Evolutionary conservation across 2,329 filamentous ascomycete species (phyloP).

Genomic region (Boeremia lycopersici): DNA sequence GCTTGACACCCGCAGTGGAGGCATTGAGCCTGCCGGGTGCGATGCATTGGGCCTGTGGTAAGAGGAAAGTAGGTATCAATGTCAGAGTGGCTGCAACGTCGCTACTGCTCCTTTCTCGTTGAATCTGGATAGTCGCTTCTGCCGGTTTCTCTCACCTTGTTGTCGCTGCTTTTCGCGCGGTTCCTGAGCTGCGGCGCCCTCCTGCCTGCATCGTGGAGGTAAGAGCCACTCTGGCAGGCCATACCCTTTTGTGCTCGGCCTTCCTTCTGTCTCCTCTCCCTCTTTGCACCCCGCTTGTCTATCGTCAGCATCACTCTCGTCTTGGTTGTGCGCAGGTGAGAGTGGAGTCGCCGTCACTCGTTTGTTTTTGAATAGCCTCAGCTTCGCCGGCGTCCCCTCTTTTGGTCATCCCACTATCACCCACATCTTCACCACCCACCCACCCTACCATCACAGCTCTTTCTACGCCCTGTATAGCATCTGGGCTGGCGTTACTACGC

Average conservation of each 20-base stretch:
- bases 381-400: conserved; percentile 24
- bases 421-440: conserved; percentile 20
- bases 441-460: conserved; percentile 12
- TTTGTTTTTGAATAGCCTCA: conserved; percentile 29
- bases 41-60: not conserved
- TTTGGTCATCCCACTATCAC: conserved; percentile 26
- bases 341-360: conserved; percentile 21
- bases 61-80: conserved; percentile 9
- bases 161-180: not conserved
- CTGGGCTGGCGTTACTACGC: not conserved
- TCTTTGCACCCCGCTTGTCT: conserved; percentile 8
- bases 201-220: conserved; percentile 1
- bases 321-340: conserved; percentile 22
- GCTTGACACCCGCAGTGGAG: not conserved
- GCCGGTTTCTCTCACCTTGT: not conserved
- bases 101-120: not conserved
- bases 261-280: not conserved
- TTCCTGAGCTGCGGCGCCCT: not conserved
- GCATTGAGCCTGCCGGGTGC: not conserved
- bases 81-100: not conserved
- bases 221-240: conserved; percentile 1
- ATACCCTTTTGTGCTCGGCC: not conserved
- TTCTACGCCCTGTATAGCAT: not conserved
- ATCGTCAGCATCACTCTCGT: conserved; percentile 24
- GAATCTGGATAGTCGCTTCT: not conserved